Base-by-base conservation (phyloP, 441 rosid genomes). In the Erodium trifolium region DNA sequence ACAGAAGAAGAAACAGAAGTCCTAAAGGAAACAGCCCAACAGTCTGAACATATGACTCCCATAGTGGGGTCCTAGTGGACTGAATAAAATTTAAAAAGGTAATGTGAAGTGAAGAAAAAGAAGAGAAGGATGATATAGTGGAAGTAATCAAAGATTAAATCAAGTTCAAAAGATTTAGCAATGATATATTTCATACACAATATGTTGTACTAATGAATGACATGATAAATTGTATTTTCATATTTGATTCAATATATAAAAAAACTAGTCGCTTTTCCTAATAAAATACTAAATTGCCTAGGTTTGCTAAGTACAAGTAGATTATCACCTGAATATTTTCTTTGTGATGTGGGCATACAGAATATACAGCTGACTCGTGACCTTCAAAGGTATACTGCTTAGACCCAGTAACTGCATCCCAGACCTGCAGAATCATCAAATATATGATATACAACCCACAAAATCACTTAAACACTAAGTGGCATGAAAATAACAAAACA, bases 341-440 rank as follows among this genome's bases (percentile, higher is more conserved):
- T 79, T 87, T 89, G 76, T 84, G 84, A 77, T 89, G 96, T 68
- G 96, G 96, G 66, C 92, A 86, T 62, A 89, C 73, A 63, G 89
- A 89, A 78, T 80, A 86, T 7, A 89, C 89, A 76, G 96, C 86
- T 67, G 96, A 83, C 70, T 89, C 92, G 79, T 89, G 95, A 68
- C 95, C 95, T 76, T 82, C 84, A 76, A 89, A 87, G 68, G 77
- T 75, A 66, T 70, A 80, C 75, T 76, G 84, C 69, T 73, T 77
- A 65, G 59, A 29, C 66, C 92, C 96, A 0, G 86, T 76, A 59
- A 71, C 77, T 53, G 87, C 85, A 84, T 89, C 92, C 96, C 96
- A 89, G 16, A 89, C 96, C 96, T 87, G 81, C 78, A 77, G 57
- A 74, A 69, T 68, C 17, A 35, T 63, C 14, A 65, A 59, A 59